Conservation (phyloP, 148 eudicot species). For the Chenopodium berlandieri region DNA sequence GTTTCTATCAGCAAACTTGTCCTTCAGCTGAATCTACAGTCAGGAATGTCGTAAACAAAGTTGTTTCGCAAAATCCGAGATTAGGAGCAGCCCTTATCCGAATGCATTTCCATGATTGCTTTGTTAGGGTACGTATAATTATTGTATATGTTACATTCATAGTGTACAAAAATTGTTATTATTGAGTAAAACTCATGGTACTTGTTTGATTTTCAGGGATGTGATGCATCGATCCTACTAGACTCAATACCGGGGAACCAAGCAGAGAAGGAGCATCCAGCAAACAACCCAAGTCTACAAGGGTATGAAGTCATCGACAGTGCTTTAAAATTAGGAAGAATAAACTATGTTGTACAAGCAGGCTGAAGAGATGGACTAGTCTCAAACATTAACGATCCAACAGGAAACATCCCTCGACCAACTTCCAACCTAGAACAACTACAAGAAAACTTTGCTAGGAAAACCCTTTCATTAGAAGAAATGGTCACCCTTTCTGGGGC, state of each 20-base stretch:
- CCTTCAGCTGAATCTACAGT: slow-evolving; percentile 21
- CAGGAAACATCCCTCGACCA: slow-evolving; percentile 24
- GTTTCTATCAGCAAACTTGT: slow-evolving; percentile 21
- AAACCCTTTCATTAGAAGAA: slow-evolving; percentile 29
- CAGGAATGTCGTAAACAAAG: slow-evolving; percentile 17
- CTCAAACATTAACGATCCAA: slow-evolving; percentile 24
- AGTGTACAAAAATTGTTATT: not conserved
- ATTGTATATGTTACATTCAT: not conserved
- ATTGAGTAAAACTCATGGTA: not conserved
- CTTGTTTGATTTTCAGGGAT: slow-evolving; percentile 30
- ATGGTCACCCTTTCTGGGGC: slow-evolving; percentile 44
- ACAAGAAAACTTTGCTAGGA: slow-evolving; percentile 16
- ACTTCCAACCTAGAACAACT: slow-evolving; percentile 20
- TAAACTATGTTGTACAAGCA: slow-evolving; percentile 25
- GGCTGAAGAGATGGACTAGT: slow-evolving; percentile 32
- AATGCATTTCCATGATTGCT: slow-evolving; percentile 30
- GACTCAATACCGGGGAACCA: slow-evolving; percentile 30
- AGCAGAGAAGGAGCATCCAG: slow-evolving; percentile 31
- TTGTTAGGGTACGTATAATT: slow-evolving; percentile 21
- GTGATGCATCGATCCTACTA: slow-evolving; percentile 45
- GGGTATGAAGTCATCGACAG: slow-evolving; percentile 41
- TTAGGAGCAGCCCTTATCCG: slow-evolving; percentile 25
- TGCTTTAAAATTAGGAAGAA: slow-evolving; percentile 23
- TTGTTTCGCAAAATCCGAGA: slow-evolving; percentile 19
- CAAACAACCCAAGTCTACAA: slow-evolving; percentile 31